Evolutionary conservation across 352 stramenopile genomes (phyloP).

Genomic region (Blastocystis sp.): DNA sequence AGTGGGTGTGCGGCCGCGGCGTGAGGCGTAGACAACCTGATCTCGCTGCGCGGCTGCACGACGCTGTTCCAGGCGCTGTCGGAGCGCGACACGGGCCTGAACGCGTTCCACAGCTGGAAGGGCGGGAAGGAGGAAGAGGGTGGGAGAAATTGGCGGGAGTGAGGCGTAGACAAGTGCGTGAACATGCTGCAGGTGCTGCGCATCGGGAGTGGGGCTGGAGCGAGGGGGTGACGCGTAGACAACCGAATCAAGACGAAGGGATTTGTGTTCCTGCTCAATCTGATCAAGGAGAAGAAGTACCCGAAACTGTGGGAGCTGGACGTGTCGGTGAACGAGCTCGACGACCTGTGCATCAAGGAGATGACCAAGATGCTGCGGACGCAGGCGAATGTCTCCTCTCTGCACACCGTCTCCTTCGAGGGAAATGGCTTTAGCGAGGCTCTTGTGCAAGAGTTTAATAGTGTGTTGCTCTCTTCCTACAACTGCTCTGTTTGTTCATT

Average conservation of each 20-base stretch:
- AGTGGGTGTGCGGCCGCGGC: background rate
- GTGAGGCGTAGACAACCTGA: constrained; percentile 18
- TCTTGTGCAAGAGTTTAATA: constrained; percentile 43
- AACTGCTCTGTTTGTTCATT: constrained; percentile 51
- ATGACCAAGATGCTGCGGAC: background rate
- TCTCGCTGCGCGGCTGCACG: constrained; percentile 42
- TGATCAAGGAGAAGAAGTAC: constrained; percentile 45
- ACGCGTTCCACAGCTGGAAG: constrained; percentile 41
- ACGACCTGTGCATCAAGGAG: constrained; percentile 9
- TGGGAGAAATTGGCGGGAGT: background rate
- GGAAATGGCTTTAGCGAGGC: constrained; percentile 51
- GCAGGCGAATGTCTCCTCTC: background rate
- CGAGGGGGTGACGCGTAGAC: background rate
- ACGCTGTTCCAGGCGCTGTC: constrained; percentile 37
- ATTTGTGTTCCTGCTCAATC: constrained; percentile 32
- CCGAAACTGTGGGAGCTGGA: constrained; percentile 57
- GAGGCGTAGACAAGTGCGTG: background rate
- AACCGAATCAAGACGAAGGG: constrained; percentile 66
- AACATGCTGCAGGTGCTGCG: constrained; percentile 41
- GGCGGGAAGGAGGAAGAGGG: background rate
- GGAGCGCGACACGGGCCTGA: background rate
- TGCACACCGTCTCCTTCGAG: constrained; percentile 28
- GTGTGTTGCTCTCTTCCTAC: constrained; percentile 3
- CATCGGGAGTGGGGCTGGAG: constrained; percentile 3
- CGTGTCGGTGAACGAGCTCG: constrained; percentile 49